These are phyloP conservation scores for Dothiorella sarmentorum DNA, from an alignment of 2,329 filamentous ascomycete genomes.

Conservation along the genomic window DNA sequence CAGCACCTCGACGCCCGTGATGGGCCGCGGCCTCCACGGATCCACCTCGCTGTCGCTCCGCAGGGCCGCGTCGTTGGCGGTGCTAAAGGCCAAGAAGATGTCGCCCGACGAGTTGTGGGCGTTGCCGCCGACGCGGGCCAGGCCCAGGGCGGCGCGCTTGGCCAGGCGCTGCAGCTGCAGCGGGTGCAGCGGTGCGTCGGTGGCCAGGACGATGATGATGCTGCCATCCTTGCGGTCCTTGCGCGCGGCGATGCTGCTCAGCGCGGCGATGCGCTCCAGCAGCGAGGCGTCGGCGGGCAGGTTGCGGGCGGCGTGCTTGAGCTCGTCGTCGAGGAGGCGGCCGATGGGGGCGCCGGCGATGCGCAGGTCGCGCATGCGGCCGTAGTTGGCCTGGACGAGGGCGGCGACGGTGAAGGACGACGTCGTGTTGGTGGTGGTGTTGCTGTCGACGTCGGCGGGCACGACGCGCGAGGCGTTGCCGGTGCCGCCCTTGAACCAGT, in stretches of 20 bases:
- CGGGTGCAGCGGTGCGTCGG: constrained; percentile 59
- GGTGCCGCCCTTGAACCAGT: constrained; percentile 65
- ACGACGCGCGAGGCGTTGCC: constrained; percentile 59
- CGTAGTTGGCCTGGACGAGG: constrained; percentile 65
- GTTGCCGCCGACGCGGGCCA: constrained; percentile 59
- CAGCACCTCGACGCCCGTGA: constrained; percentile 50
- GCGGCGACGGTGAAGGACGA: constrained; percentile 60
- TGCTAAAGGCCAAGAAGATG: constrained; percentile 66
- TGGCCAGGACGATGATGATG: constrained; percentile 59
- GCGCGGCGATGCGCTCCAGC: constrained; percentile 27
- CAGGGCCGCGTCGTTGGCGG: constrained; percentile 51
- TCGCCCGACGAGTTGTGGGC: constrained; percentile 63
- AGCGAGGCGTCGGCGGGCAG: constrained; percentile 25
- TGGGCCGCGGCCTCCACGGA: constrained; percentile 38
- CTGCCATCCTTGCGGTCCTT: constrained; percentile 58
- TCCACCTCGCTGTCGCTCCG: constrained; percentile 34
- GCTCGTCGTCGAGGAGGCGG: constrained; percentile 48
- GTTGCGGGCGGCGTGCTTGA: constrained; percentile 39
- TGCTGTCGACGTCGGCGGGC: constrained; percentile 22
- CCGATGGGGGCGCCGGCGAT: constrained; percentile 62
- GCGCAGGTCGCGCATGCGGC: constrained; percentile 52
- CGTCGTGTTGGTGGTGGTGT: too few relatives aligned
- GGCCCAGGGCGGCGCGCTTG: constrained; percentile 59
- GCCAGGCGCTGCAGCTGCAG: constrained; percentile 57
- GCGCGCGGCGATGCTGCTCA: constrained; percentile 30